phyloP scores from a whole-genome alignment of 2,329 filamentous ascomycete genomes.

The Canariomyces notabilis region DNA sequence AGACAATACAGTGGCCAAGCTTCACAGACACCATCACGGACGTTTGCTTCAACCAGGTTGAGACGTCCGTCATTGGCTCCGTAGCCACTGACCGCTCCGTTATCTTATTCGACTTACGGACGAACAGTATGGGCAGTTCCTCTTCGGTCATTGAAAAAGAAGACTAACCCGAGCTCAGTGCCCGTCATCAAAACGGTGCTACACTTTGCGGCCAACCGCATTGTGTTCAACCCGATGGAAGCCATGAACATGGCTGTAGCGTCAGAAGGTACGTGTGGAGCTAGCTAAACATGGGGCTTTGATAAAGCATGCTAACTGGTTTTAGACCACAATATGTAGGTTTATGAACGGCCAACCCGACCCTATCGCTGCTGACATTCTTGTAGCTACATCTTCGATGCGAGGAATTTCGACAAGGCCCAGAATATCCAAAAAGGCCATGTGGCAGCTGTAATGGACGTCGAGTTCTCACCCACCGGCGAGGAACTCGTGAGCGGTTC shows the following conservation, averaged over 20 bases:
- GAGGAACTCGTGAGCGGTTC: slow-evolving; percentile 88
- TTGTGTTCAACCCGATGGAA: slow-evolving; percentile 88
- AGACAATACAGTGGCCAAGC: slow-evolving; percentile 82
- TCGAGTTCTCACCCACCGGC: slow-evolving; percentile 91
- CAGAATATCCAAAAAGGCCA: slow-evolving; percentile 88
- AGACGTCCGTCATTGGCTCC: slow-evolving; percentile 85
- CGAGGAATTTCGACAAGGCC: slow-evolving; percentile 81
- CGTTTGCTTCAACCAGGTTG: slow-evolving; percentile 86
- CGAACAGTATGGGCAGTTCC: slow-evolving; percentile 32
- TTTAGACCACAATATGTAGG: slow-evolving; percentile 70
- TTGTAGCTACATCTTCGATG: slow-evolving; percentile 73
- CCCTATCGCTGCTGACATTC: neutral
- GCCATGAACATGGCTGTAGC: slow-evolving; percentile 71
- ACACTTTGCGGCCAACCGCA: slow-evolving; percentile 74
- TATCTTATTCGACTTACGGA: slow-evolving; percentile 88
- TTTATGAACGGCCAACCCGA: neutral
- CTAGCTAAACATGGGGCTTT: neutral
- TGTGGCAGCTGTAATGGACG: slow-evolving; percentile 88
- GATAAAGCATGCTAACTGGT: slow-evolving; percentile 1
- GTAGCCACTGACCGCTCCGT: slow-evolving; percentile 80
- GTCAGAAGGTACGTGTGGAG: slow-evolving; percentile 55
- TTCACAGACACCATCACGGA: slow-evolving; percentile 85
- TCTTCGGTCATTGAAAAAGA: too few species aligned
- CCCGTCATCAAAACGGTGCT: slow-evolving; percentile 78
- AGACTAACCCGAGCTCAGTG: slow-evolving; percentile 43